Conservation (phyloP, 495 filamentous ascomycete genomes). For the Podospora didyma region DNA sequence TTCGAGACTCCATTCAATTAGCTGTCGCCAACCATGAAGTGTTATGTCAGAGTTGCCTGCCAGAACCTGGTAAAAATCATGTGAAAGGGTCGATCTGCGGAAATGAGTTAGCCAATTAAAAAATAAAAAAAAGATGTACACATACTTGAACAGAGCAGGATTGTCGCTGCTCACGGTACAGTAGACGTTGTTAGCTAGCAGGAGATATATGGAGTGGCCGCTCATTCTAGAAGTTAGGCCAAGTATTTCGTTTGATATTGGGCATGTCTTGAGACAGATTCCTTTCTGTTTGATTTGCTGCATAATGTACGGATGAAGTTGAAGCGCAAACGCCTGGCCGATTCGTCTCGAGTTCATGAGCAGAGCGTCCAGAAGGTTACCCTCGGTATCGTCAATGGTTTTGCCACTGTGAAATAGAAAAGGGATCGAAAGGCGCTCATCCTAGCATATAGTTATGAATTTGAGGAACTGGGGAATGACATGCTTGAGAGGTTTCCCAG, state of each 20-base stretch:
- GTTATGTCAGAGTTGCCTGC: conserved; percentile 49
- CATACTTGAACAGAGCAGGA: conserved; percentile 48
- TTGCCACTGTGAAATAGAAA: conserved; percentile 96
- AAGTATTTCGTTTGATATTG: conserved; percentile 80
- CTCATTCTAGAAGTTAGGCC: conserved; percentile 43
- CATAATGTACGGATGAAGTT: conserved; percentile 79
- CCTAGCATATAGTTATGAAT: conserved; percentile 70
- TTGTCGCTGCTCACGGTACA: conserved; percentile 54
- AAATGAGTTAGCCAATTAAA: neutral
- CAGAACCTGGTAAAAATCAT: conserved; percentile 55
- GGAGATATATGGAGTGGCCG: conserved; percentile 45
- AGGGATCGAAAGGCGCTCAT: conserved; percentile 71
- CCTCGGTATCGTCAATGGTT: conserved; percentile 74
- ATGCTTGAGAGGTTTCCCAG: conserved; percentile 63
- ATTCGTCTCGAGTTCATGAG: conserved; percentile 82
- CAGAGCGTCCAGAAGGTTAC: conserved; percentile 85
- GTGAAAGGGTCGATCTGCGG: conserved; percentile 48
- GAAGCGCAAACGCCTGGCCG: conserved; percentile 84
- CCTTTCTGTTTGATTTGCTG: conserved; percentile 75
- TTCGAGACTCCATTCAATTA: conserved; percentile 52
- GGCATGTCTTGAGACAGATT: conserved; percentile 85
- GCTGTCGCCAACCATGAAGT: conserved; percentile 49
- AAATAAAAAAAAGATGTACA: neutral
- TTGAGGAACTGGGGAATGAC: conserved; percentile 73
- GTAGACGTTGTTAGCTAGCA: conserved; percentile 49